A percentile compares a stretch with the other conserved stretches of the same genome.
Conservation (phyloP, 768 basidiomycete species). For the Hericium rajendrae region DNA sequence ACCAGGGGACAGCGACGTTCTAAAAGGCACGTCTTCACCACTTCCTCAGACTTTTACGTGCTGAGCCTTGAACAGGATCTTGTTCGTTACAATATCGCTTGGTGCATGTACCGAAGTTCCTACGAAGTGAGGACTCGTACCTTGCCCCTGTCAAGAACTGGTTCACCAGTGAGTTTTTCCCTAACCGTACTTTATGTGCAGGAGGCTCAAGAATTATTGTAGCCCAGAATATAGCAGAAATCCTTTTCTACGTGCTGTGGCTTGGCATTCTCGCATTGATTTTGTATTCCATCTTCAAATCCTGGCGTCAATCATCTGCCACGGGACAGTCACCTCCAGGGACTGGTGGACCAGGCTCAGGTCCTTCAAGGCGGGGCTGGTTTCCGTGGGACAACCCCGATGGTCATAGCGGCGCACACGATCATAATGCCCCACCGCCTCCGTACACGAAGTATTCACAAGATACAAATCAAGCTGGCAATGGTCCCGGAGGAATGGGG, state of each 20-base stretch:
- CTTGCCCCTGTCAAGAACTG: conserved; percentile 2
- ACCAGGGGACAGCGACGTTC: conserved; percentile 74
- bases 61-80: conserved; percentile 43
- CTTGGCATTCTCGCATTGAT: neutral
- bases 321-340: conserved; percentile 13
- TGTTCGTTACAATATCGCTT: conserved; percentile 83
- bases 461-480: neutral
- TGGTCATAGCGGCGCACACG: conserved; percentile 14
- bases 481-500: conserved; percentile 34
- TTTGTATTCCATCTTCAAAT: neutral
- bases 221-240: neutral
- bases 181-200: conserved; percentile 2
- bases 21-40: conserved; percentile 52
- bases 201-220: too few relatives aligned
- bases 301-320: neutral
- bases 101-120: conserved; percentile 46
- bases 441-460: conserved; percentile 30
- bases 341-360: conserved; percentile 20
- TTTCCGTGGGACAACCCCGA: conserved; percentile 36
- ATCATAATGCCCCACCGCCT: conserved; percentile 39
- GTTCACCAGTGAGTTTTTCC: conserved; percentile 1
- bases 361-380: conserved; percentile 30
- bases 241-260: neutral
- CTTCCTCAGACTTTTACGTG: neutral
- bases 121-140: conserved; percentile 15